Percentiles rank a stretch among this genome's conserved stretches.
Conservation (phyloP, 2,329 filamentous ascomycete genomes). For the Sclerotiophoma versabilis region DNA sequence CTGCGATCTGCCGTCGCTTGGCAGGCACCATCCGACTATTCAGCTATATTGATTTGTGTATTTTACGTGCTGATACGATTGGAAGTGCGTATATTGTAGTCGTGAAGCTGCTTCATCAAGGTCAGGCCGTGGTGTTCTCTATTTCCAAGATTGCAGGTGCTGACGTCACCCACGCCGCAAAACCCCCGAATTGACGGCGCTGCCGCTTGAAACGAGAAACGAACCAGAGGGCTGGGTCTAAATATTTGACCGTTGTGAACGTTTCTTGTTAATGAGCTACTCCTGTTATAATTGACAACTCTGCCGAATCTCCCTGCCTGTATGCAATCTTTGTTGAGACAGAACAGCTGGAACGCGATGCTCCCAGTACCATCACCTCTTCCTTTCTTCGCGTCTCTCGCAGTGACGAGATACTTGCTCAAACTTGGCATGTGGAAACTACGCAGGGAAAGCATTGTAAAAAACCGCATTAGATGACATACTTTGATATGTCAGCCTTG, state of each 20-base stretch:
- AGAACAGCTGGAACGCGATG: neutral
- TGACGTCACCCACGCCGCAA: conserved; percentile 12
- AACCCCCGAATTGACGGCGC: neutral
- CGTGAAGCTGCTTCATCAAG: neutral
- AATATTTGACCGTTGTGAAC: neutral
- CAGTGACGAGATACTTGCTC: neutral
- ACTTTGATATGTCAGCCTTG: neutral
- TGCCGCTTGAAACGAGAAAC: conserved; percentile 15
- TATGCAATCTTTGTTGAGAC: neutral
- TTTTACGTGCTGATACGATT: neutral
- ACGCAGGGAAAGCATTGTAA: neutral
- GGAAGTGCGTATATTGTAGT: neutral
- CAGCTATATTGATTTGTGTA: neutral
- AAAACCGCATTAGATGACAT: neutral
- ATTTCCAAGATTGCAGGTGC: neutral
- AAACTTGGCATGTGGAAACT: neutral
- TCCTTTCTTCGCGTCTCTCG: too few relatives aligned
- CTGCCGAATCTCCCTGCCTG: neutral
- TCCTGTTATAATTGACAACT: neutral
- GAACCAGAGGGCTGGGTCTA: neutral
- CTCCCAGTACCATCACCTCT: too few relatives aligned
- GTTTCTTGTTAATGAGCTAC: neutral
- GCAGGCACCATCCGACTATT: conserved; percentile 1
- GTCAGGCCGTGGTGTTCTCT: neutral
- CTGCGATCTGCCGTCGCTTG: conserved; percentile 12